Base-by-base conservation (phyloP, 257 asterid genomes). In the Lavandula angustifolia region DNA sequence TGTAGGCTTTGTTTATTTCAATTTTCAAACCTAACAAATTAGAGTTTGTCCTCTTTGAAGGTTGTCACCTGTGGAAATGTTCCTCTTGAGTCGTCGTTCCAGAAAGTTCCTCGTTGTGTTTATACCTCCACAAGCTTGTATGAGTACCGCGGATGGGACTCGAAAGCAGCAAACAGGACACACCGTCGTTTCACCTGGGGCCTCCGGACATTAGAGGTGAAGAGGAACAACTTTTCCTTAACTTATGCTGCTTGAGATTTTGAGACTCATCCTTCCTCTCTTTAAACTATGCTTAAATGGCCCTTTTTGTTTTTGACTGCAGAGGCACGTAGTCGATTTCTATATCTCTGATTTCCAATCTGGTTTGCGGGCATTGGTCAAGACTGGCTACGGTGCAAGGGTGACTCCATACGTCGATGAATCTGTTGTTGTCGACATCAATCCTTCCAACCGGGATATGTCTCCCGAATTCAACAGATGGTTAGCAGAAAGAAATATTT, bases 61-160 rank as follows among this genome's bases (percentile, higher is more conserved):
- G 91, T 86, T 43, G 95, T 86, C 63, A 86, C 95, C 27, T 86
- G 95, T 66, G 95, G 95, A 55, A 80, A 80, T 57, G 79, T 86
- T 53, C 91, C 95, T 27, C 89, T 86, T n/a, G 91, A 86, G 71
- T 84, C 95, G 6, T 80, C 95, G 29, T 86, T 80, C 80, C 91
- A 82, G 58, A 86, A 54, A 58, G 85, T 86, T 73, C 84, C 87
- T 18, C 72, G 95, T 70, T 86, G 95, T 62, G 91, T 86, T 18
- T 86, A 86, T 75, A 77, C 87, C 22, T 84, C 95, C 9, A 78
- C 95, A 37, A 82, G 86, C 71, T 73, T 86, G 75, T 78, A 70
- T 22, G 95, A 86, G 78, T 86, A 86, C 66, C 78, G 95, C 9
- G 91, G 91, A 63, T 84, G 87, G 88, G 88, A 80, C 74, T 78